Base-by-base conservation (phyloP, 177 flowering plant genomes). In the Vitis hybrid region DNA sequence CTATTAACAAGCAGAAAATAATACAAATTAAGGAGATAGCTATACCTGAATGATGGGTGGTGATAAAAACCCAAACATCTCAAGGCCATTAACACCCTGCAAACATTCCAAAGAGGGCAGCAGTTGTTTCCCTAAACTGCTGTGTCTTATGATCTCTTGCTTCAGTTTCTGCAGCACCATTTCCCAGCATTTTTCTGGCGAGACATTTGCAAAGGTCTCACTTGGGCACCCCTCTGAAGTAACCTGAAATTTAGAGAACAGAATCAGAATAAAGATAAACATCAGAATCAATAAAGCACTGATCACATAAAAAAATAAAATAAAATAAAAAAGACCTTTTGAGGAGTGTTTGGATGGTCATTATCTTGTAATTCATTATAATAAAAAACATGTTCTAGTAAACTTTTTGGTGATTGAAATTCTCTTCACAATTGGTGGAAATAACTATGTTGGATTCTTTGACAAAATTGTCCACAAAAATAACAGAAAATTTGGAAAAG, bases 11-110 rank as follows among this genome's bases (percentile, higher is more conserved):
- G 48, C 7, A 39, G 48, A 7, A 39, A 39, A 39, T 39, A 39
- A 39, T 39, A 39, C 48, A 39, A 39, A 39, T 39, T 5, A 39
- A 39, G n/a, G 52, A 72, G 18, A 69, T 15, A 48, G 51, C 56
- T 53, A 68, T 77, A 92, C 97, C 93, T 86, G 84, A 69, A 85
- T 51, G 53, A 89, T 84, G 7, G 76, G 50, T 29, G 84, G 85
- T 3, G 88, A 86, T 18, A 66, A 76, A 70, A 90, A 87, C 53
- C 98, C 96, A 80, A 93, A 93, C 96, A 93, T 86, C 79, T 80
- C 76, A 68, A 90, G 90, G 51, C 96, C 98, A 79, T 86, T 72
- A 51, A 90, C 70, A 62, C 48, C 60, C 19, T 72, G 67, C 31
- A 75, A 56, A 74, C 76, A 72, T 57, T 77, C 82, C 67, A 73